A percentile compares a stretch with the other conserved stretches of the same genome.
phyloP scores from a whole-genome alignment of 139 green algal species.

The Chlorella ohadii region DNA sequence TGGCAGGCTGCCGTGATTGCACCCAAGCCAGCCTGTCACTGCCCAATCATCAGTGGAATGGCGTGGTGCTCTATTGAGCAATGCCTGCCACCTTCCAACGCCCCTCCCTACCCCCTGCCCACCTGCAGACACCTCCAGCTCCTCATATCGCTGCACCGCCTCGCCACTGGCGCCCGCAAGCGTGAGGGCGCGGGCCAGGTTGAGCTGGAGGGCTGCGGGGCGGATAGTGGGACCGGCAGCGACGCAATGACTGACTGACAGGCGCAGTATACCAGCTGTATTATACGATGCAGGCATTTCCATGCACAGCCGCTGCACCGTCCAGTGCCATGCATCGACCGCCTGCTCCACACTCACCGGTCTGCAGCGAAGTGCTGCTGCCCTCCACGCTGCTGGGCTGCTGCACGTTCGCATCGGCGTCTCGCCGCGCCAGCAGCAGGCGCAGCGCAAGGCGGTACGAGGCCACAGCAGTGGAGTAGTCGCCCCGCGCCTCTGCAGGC shows the following conservation, averaged over 20 bases:
- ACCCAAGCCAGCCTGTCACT: no score
- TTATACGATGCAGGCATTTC: no score
- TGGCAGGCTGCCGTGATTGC: no score
- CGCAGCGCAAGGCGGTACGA: constrained; percentile 33
- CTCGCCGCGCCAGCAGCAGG: constrained; percentile 32
- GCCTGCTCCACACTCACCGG: neutral
- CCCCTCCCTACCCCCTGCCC: neutral
- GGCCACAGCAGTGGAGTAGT: constrained; percentile 26
- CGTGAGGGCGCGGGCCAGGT: constrained; percentile 50
- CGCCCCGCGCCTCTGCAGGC: constrained; percentile 59
- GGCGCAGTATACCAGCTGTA: no score
- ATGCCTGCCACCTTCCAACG: neutral
- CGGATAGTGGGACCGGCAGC: neutral
- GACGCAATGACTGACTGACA: no score
- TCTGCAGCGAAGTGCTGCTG: constrained; percentile 12
- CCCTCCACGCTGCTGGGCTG: neutral
- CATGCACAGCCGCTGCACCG: no score
- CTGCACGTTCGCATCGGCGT: neutral
- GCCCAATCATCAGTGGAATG: no score
- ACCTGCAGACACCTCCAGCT: constrained; percentile 25
- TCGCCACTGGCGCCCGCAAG: neutral
- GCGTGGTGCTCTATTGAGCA: neutral
- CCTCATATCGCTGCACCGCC: constrained; percentile 28
- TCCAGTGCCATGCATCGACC: no score
- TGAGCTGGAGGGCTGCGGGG: constrained; percentile 19